These are phyloP conservation scores for Flammula alnicola DNA, from an alignment of 1,284 basidiomycete genomes.

Conservation along the genomic window DNA sequence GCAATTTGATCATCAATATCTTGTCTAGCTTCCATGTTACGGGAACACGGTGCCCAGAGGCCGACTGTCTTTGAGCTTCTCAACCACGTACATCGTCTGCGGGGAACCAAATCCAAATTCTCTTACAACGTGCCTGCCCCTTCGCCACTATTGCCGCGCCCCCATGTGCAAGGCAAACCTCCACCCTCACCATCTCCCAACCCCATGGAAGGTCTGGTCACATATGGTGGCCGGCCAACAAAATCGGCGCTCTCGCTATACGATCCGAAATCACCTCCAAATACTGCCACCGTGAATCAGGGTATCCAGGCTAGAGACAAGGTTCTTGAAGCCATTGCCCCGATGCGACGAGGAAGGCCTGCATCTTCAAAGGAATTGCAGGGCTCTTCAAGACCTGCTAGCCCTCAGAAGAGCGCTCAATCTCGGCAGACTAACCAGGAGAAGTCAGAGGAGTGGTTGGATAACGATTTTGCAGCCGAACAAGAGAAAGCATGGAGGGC, in stretches of 20 bases:
- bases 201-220: conserved; percentile 45
- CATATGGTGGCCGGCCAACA: conserved; percentile 36
- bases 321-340: conserved; percentile 75
- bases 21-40: conserved; percentile 79
- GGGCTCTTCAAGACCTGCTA: conserved; percentile 28
- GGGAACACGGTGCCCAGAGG: conserved; percentile 83
- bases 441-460: conserved; percentile 41
- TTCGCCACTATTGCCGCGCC: conserved; percentile 52
- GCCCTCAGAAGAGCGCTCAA: conserved; percentile 44
- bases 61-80: conserved; percentile 85
- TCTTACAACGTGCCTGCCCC: conserved; percentile 62
- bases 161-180: conserved; percentile 32
- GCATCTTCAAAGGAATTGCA: conserved; percentile 37
- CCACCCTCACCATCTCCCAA: conserved; percentile 33
- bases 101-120: conserved; percentile 82
- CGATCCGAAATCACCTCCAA: conserved; percentile 18
- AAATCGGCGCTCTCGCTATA: conserved; percentile 21
- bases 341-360: conserved; percentile 78
- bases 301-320: conserved; percentile 72
- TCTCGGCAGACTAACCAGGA: conserved; percentile 19
- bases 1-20: conserved; percentile 17
- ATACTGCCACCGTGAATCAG: conserved; percentile 40
- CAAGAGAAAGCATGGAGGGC: conserved; percentile 62
- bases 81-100: conserved; percentile 75
- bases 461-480: conserved; percentile 47